Percentiles rank a stretch among this genome's conserved stretches.
Conservation (phyloP, 306 rosid genomes). For the Quercus engelmannii region DNA sequence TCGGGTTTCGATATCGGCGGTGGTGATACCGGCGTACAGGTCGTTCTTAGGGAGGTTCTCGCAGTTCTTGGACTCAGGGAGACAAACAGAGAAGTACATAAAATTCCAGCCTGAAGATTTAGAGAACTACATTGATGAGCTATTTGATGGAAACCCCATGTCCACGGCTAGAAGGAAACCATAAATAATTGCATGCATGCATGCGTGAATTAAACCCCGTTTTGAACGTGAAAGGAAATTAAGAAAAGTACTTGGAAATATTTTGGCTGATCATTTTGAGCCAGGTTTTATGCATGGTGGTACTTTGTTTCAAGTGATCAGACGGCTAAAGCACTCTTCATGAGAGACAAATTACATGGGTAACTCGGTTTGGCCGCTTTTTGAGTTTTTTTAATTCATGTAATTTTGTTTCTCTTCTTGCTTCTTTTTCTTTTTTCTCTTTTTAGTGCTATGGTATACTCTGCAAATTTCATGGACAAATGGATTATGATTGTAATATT, state of each 20-base stretch:
- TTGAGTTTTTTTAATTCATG: not conserved
- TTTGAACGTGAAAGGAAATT: no score
- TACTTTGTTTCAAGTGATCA: no score
- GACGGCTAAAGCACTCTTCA: no score
- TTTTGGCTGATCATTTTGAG: not conserved
- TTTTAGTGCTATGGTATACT: not conserved
- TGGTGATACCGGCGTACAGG: slow-evolving; percentile 82
- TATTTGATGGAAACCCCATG: slow-evolving; percentile 71
- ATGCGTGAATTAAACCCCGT: not conserved
- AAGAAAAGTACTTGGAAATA: no score
- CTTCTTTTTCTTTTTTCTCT: not conserved
- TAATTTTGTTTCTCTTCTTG: not conserved
- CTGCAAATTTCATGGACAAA: not conserved
- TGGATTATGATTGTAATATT: not conserved
- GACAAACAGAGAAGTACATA: slow-evolving; percentile 77
- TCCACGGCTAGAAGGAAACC: slow-evolving; percentile 47
- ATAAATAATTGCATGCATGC: not conserved
- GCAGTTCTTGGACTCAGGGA: slow-evolving; percentile 61
- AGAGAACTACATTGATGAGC: slow-evolving; percentile 65
- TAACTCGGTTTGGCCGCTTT: no score
- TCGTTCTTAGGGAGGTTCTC: slow-evolving; percentile 66
- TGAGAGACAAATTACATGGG: no score
- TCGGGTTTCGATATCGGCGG: slow-evolving; percentile 67
- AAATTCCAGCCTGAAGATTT: slow-evolving; percentile 85
- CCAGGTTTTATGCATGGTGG: no score